A percentile compares a stretch with the other conserved stretches of the same genome.
These are phyloP conservation scores for Pseudoturritis turrita DNA, from an alignment of 345 rosid species.

Conservation along the genomic window DNA sequence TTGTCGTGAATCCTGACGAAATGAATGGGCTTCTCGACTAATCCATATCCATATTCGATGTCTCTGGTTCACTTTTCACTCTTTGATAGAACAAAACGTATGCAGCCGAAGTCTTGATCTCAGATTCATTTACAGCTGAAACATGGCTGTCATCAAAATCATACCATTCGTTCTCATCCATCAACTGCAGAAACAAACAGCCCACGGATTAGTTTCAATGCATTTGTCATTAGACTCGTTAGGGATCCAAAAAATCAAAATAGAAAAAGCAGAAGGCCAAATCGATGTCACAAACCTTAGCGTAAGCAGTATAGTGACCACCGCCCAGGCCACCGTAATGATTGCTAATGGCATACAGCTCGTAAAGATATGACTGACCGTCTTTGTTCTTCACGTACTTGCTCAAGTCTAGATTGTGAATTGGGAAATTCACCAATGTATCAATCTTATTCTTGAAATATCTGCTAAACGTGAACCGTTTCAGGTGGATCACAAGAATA, in stretches of 20 bases:
- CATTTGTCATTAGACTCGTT: neutral
- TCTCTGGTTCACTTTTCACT: constrained; percentile 38
- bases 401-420: constrained; percentile 74
- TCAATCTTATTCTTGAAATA: constrained; percentile 76
- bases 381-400: constrained; percentile 61
- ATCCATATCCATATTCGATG: neutral
- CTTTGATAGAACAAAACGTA: constrained; percentile 80
- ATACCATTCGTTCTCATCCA: constrained; percentile 92
- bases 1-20: neutral
- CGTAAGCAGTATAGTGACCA: constrained; percentile 92
- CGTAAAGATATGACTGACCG: constrained; percentile 56
- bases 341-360: constrained; percentile 86
- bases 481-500: constrained; percentile 80
- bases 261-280: neutral
- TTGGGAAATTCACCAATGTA: constrained; percentile 75
- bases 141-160: constrained; percentile 80
- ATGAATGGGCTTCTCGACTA: neutral
- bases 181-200: constrained; percentile 48
- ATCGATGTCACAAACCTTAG: constrained; percentile 50
- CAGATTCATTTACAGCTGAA: constrained; percentile 53
- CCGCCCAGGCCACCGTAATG: constrained; percentile 94
- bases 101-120: constrained; percentile 80
- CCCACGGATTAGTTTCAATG: neutral
- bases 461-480: constrained; percentile 86
- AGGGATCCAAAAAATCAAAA: neutral